Evolutionary conservation across 345 rosid genomes (phyloP).

Genomic region (Eucalyptus cloeziana): DNA sequence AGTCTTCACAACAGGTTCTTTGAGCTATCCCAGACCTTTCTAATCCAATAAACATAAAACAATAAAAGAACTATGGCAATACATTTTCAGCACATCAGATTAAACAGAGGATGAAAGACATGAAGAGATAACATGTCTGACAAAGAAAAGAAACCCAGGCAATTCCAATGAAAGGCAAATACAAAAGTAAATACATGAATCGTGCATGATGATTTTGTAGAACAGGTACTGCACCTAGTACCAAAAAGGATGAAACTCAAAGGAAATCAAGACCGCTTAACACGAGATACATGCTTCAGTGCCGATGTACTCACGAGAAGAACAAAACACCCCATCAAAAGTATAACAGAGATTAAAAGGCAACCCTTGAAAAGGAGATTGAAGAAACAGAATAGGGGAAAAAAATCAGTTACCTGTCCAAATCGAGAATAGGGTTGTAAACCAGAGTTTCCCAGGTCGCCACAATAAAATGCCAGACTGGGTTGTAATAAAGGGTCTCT

Average conservation of each 20-base stretch:
- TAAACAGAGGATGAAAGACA: not conserved
- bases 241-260: not conserved
- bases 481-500: constrained; percentile 89
- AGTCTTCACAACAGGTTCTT: not conserved
- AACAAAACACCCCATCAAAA: not conserved
- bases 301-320: not conserved
- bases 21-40: not conserved
- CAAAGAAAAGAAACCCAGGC: not conserved
- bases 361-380: not conserved
- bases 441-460: constrained; percentile 87
- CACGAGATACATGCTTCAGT: not conserved
- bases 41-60: not conserved
- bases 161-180: not conserved
- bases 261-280: not conserved
- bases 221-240: not conserved
- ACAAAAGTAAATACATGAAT: not conserved
- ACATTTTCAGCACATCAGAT: not conserved
- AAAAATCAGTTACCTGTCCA: constrained; percentile 60
- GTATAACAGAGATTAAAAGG: not conserved
- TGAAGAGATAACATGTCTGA: not conserved
- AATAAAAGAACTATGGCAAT: not conserved
- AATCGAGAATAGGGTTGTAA: constrained; percentile 87
- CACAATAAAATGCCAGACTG: constrained; percentile 87
- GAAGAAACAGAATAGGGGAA: not conserved
- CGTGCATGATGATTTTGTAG: not conserved